These are phyloP conservation scores for Camellia sinensis DNA, from an alignment of 148 eudicot genomes.

Conservation along the genomic window DNA sequence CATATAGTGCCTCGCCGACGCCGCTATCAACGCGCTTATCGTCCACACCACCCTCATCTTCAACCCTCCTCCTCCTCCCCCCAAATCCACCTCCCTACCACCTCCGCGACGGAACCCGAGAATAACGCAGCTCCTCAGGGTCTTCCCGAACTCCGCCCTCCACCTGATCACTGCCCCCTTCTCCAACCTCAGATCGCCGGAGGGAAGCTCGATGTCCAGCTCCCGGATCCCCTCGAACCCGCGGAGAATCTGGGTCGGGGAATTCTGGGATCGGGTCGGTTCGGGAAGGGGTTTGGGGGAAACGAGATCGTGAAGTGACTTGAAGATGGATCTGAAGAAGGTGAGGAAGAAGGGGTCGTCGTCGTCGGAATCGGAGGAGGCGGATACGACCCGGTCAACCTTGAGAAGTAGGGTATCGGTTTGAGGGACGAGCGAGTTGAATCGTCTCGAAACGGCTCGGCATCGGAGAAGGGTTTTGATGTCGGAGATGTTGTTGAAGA, in stretches of 20 bases:
- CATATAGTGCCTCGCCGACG: conserved; percentile 45
- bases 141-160: conserved; percentile 35
- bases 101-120: conserved; percentile 24
- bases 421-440: conserved; percentile 36
- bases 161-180: conserved; percentile 28
- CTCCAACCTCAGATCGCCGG: conserved; percentile 30
- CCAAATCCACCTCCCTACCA: conserved; percentile 16
- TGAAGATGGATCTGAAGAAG: conserved; percentile 27
- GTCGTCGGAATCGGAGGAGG: conserved; percentile 15
- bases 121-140: conserved; percentile 33
- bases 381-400: conserved; percentile 38
- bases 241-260: conserved; percentile 25
- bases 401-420: conserved; percentile 25
- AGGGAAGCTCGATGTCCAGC: conserved; percentile 32
- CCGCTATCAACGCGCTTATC: conserved; percentile 41
- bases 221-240: conserved; percentile 26
- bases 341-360: conserved; percentile 14
- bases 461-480: conserved; percentile 33
- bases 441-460: conserved; percentile 29
- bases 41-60: conserved; percentile 46
- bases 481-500: conserved; percentile 27
- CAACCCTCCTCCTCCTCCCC: conserved; percentile 21
- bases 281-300: background rate
- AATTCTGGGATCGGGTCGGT: conserved; percentile 13
- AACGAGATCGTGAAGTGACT: conserved; percentile 21